Base-by-base conservation (phyloP, 1,284 basidiomycete species). In the Schizophyllum commune region DNA sequence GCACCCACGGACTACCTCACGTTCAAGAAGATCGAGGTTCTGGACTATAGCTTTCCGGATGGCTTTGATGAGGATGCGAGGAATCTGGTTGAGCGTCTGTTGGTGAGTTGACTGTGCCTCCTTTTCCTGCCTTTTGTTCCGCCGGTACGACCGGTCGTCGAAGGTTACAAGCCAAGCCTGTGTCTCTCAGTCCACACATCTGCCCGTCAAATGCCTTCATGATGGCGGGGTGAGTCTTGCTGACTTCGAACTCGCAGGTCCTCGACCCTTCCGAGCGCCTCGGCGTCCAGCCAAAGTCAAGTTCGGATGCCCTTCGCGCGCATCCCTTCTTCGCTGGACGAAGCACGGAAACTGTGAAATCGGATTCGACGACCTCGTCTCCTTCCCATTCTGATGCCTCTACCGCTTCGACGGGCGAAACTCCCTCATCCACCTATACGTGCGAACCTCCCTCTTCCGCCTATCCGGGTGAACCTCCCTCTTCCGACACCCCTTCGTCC, bases 1-100 rank as follows among this genome's bases (percentile, higher is more conserved):
- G 89, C 89, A 32, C 80, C 94, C 13, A 88, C 89, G 1, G 91
- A 96, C 61, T 94, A 94, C 65, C 83, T 91, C 58, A 91, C 86
- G 22, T 89, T 86, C 83, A 84, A 91, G 68, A 89, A 89, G 73
- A 86, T 92, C 71, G 91, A 90, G 72, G 77, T 79, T 52, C 76
- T 89, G 53, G 85, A 91, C 57, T 92, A 90, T 69, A 75, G 80
- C 20, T 87, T 92, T 68, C 88, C 90, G 0, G 83, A 85, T n/a
- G 83, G 81, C 4, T 91, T 91, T 65, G 87, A 92, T 70, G 75
- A 79, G 57, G 75, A 83, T 53, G 88, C 88, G 19, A 81, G 83
- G 66, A 88, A 90, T 72, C 77, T 92, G 47, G 81, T 92, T 17
- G 75, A 78, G 69, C 79, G 76, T 58, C 77, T 92, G 32, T 73